Conservation (phyloP, 164 flowering plant species). For the Euptelea pleiosperma region DNA sequence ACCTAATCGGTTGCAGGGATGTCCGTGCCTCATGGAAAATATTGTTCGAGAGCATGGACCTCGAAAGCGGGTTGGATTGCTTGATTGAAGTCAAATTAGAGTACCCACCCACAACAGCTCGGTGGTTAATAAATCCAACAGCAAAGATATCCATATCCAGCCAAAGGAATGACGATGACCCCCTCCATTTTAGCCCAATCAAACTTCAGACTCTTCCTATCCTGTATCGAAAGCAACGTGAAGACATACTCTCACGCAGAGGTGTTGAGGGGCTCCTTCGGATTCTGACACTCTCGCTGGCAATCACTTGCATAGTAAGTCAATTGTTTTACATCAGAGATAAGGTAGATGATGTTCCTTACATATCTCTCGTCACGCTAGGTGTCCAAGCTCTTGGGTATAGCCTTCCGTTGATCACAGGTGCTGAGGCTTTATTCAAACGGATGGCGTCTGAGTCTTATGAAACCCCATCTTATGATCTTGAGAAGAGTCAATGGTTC, state of each 20-base stretch:
- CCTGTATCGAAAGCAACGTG: conserved; percentile 63
- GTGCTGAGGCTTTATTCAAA: conserved; percentile 65
- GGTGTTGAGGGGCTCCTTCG: conserved; percentile 75
- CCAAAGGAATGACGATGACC: conserved; percentile 70
- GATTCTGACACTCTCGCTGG: conserved; percentile 63
- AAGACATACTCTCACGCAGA: conserved; percentile 67
- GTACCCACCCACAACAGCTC: conserved; percentile 71
- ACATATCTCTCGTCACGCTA: conserved; percentile 72
- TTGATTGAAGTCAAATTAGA: conserved; percentile 62
- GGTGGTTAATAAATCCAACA: conserved; percentile 68
- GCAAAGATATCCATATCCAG: conserved; percentile 72
- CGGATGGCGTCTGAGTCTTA: conserved; percentile 36
- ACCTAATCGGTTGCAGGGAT: conserved; percentile 82
- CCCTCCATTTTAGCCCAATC: conserved; percentile 51
- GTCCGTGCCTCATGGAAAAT: conserved; percentile 61
- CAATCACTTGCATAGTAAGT: conserved; percentile 55
- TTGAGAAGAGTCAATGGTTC: conserved; percentile 47
- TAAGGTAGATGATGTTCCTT: conserved; percentile 59
- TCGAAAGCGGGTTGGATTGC: conserved; percentile 84
- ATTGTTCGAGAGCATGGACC: conserved; percentile 64
- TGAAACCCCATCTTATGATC: conserved; percentile 39
- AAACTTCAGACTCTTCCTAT: conserved; percentile 66
- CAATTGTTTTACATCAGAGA: conserved; percentile 60
- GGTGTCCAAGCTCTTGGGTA: conserved; percentile 86
- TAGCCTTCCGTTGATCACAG: conserved; percentile 69